Conservation (phyloP, 2,329 filamentous ascomycete species). For the Neonectria sp. region DNA sequence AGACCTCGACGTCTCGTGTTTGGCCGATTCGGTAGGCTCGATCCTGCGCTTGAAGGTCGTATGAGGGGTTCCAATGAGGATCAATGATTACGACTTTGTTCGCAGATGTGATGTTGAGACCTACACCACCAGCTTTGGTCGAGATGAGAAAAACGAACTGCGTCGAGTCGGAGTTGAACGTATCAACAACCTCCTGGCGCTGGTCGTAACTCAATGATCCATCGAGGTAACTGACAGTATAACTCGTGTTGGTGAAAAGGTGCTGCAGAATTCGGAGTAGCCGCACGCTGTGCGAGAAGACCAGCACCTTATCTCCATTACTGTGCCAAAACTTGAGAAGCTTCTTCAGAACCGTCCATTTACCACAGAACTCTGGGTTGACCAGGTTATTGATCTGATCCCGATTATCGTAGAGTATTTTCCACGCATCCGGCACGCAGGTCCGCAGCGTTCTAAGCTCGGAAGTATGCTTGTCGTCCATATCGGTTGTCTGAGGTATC, state of each 20-base stretch:
- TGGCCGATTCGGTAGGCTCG: constrained; percentile 97
- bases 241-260: constrained; percentile 89
- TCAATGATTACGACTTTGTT: constrained; percentile 99
- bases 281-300: constrained; percentile 94
- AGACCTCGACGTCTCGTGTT: constrained; percentile 93
- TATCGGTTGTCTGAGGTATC: constrained; percentile 77
- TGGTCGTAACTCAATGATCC: constrained; percentile 88
- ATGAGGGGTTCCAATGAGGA: constrained; percentile 97
- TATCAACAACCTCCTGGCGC: constrained; percentile 84
- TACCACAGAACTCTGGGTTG: constrained; percentile 93
- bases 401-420: constrained; percentile 79
- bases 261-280: constrained; percentile 87
- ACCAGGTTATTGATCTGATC: constrained; percentile 86
- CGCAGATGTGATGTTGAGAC: constrained; percentile 95
- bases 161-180: constrained; percentile 89
- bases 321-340: constrained; percentile 91
- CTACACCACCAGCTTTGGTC: constrained; percentile 92
- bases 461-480: constrained; percentile 81
- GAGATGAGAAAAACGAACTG: constrained; percentile 98
- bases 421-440: constrained; percentile 83
- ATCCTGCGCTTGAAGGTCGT: constrained; percentile 96
- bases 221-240: constrained; percentile 92
- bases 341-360: constrained; percentile 93
- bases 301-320: constrained; percentile 92
- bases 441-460: constrained; percentile 82